These are phyloP conservation scores for Candida stauntonica DNA, from an alignment of 805 yeast genomes.

Conservation along the genomic window DNA sequence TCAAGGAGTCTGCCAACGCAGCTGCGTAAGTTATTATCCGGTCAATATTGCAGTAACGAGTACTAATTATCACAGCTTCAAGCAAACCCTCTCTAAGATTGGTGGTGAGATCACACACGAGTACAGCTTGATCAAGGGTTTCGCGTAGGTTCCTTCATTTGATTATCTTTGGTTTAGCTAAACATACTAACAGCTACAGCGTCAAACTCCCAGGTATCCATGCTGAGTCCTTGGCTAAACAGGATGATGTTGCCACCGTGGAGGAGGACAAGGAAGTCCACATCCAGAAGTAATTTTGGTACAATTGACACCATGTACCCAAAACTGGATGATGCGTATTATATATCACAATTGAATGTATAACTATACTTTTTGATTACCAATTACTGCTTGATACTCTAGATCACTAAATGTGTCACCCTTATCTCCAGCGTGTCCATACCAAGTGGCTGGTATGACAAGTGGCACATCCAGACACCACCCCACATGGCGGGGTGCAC, in stretches of 20 bases:
- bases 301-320: no score
- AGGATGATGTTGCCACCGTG: conserved; percentile 50
- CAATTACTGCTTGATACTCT: no score
- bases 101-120: conserved; percentile 64
- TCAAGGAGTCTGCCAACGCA: conserved; percentile 32
- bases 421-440: no score
- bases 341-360: no score
- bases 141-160: conserved; percentile 28
- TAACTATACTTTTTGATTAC: no score
- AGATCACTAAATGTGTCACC: no score
- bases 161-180: not conserved
- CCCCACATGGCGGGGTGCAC: no score
- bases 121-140: conserved; percentile 63
- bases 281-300: conserved; percentile 20
- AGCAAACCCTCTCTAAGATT: conserved; percentile 42
- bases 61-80: conserved; percentile 45
- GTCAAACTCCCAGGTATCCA: conserved; percentile 53
- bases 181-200: conserved; percentile 5
- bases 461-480: no score
- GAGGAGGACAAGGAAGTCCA: conserved; percentile 69
- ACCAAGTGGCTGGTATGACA: no score
- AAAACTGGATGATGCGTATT: no score
- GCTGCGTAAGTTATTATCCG: conserved; percentile 23
- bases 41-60: not conserved
- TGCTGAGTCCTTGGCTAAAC: conserved; percentile 40